Evolutionary conservation across 2,329 filamentous ascomycete genomes (phyloP), one percentile per base, ranked within the genome.

Genomic region (Aspergillus versicolor): DNA sequence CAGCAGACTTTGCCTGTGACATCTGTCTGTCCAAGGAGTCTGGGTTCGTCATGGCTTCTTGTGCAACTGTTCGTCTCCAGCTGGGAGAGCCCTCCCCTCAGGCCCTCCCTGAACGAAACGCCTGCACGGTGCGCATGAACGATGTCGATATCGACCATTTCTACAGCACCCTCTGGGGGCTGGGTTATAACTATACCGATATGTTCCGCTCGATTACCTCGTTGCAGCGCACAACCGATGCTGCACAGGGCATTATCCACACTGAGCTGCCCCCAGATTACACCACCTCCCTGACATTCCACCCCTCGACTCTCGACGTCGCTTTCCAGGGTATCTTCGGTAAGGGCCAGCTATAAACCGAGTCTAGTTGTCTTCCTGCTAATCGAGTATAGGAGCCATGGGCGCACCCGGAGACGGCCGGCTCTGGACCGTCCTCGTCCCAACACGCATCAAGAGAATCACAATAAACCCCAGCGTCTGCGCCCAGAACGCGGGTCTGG

Each of bases 131-230:
- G 6, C 40, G 22, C 19, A 48, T 48, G 52, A 42, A 22, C 2
- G 60, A 58, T 2, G 40, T 68, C 13, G 63, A 69, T 12, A 38
- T 54, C 1, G 63, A 69, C 11, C 43, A 57, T 5, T 71, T 70
- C 48, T 71, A 73, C 49, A 58, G 57, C n/a, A 59, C 59, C 5
- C 56, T 71, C 2, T 46, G 51, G 0, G 47, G 65, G 0, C 55
- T 68, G 22, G 70, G 70, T 7, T 70, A 68, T 38, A 61, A 62
- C 5, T 73, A 70, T 34, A 61, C 61, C 1, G 63, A 61, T 2
- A 57, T 63, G 11, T 70, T 71, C 58, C 54, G 56, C 12, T 54
- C 42, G 4, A 22, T 57, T 4, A 22, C 48, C 2, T 27, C 42
- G 4, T 2, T 57, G 15, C 15, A 52, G 43, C 41, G 54, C 4